Evolutionary conservation across 768 basidiomycete genomes (phyloP).

Genomic region (Xerocomellus dryophilus): DNA sequence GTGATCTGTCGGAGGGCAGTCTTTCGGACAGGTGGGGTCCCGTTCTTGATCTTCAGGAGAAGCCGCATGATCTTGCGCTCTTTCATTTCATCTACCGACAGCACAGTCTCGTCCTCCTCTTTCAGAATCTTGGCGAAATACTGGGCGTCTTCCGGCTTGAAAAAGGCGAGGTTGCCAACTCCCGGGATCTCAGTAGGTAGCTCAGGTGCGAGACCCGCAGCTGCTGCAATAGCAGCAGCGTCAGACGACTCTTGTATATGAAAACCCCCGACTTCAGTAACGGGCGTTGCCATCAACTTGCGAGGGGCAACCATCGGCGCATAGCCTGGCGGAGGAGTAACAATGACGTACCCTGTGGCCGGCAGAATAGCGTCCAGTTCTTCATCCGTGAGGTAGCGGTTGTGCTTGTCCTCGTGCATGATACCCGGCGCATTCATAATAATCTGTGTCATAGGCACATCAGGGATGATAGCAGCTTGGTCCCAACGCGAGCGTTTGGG

Average conservation of each 20-base stretch:
- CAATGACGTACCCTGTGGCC: constrained; percentile 80
- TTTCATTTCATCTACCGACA: constrained; percentile 97
- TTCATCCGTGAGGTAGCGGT: constrained; percentile 93
- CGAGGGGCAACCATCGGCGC: constrained; percentile 69
- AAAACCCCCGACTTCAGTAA: constrained; percentile 75
- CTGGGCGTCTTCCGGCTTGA: constrained; percentile 97
- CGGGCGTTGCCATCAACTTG: constrained; percentile 55
- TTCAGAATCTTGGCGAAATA: constrained; percentile 96
- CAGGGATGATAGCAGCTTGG: constrained; percentile 76
- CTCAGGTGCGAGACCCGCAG: constrained; percentile 89
- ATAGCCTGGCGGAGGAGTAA: constrained; percentile 93
- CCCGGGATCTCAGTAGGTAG: constrained; percentile 97
- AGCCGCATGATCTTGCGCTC: constrained; percentile 99
- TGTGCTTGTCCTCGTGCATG: constrained; percentile 92
- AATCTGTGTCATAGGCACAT: constrained; percentile 71
- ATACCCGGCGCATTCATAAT: constrained; percentile 85
- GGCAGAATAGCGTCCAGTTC: constrained; percentile 93
- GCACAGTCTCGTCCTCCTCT: constrained; percentile 91
- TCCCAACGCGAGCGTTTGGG: constrained; percentile 97
- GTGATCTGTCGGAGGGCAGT: constrained; percentile 97
- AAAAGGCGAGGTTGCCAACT: constrained; percentile 94
- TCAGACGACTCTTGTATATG: constrained; percentile 96
- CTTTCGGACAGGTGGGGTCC: constrained; percentile 96
- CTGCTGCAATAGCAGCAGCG: constrained; percentile 82
- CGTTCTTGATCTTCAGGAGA: constrained; percentile 98